Conservation (phyloP, 2,329 filamentous ascomycete genomes). For the Parafenestella ontariensis region DNA sequence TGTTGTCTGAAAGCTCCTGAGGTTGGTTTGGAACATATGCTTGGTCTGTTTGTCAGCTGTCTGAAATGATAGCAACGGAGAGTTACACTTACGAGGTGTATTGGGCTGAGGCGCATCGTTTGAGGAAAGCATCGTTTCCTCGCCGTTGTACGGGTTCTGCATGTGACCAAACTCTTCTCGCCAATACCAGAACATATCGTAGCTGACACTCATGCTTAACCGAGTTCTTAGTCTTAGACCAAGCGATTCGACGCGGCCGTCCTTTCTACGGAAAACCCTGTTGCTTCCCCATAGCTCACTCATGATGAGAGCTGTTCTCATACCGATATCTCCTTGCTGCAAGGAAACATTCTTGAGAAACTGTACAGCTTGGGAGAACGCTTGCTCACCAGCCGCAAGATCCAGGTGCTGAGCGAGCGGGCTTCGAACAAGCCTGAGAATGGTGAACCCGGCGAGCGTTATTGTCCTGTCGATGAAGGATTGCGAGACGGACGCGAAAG, state of each 20-base stretch:
- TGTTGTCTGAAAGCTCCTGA: conserved; percentile 24
- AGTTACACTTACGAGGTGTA: conserved; percentile 36
- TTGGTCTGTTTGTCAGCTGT: conserved; percentile 20
- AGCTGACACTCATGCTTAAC: conserved; percentile 48
- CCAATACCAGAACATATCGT: conserved; percentile 52
- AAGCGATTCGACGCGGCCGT: conserved; percentile 42
- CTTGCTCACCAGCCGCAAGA: conserved; percentile 41
- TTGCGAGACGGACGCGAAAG: conserved; percentile 37
- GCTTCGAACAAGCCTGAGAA: conserved; percentile 41
- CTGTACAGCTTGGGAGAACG: conserved; percentile 41
- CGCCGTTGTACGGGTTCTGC: conserved; percentile 46
- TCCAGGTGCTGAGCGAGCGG: conserved; percentile 42
- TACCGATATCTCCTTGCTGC: conserved; percentile 42
- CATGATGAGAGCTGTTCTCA: conserved; percentile 41
- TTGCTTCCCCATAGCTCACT: conserved; percentile 45
- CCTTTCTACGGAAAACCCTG: conserved; percentile 41
- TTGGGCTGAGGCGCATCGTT: conserved; percentile 32
- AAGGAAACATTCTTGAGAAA: conserved; percentile 44
- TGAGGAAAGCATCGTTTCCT: conserved; percentile 29
- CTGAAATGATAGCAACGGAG: neutral
- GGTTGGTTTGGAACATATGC: conserved; percentile 22
- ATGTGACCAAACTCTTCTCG: conserved; percentile 48
- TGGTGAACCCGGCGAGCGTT: conserved; percentile 41
- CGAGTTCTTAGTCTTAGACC: conserved; percentile 41
- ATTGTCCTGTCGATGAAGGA: conserved; percentile 46